These are phyloP conservation scores for Ammopiptanthus mongolicus DNA, from an alignment of 306 rosid species.

Conservation along the genomic window DNA sequence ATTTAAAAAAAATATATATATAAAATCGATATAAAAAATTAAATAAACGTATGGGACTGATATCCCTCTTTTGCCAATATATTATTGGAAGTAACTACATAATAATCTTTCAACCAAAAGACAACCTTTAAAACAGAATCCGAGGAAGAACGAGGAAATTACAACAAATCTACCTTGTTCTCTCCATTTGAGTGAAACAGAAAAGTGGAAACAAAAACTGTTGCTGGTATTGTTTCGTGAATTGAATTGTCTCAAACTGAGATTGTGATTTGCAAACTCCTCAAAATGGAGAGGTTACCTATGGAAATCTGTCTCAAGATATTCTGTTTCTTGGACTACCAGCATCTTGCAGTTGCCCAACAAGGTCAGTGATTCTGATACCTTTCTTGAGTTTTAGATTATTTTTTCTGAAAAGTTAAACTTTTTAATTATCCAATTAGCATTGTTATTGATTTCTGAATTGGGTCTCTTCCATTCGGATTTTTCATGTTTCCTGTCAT, in stretches of 20 bases:
- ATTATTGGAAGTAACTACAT: background rate
- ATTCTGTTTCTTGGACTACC: slow-evolving; percentile 54
- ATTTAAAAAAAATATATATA: no score
- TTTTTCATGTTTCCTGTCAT: no score
- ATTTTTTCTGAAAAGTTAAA: background rate
- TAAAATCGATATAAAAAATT: no score
- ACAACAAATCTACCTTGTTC: background rate
- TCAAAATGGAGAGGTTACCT: slow-evolving; percentile 53
- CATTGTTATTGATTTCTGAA: background rate
- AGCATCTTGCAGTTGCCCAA: slow-evolving; percentile 47
- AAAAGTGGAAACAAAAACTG: background rate
- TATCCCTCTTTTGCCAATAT: no score
- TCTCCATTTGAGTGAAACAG: background rate
- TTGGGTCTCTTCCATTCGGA: slow-evolving; percentile 22
- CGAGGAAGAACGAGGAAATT: background rate
- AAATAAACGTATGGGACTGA: no score
- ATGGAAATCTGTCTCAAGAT: slow-evolving; percentile 50
- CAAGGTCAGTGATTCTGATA: slow-evolving; percentile 43
- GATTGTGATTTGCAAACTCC: background rate
- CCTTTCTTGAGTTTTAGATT: background rate
- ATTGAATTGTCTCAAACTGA: background rate
- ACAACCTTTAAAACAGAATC: background rate
- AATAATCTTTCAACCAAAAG: background rate
- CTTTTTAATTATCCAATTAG: background rate
- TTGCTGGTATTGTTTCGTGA: background rate